Conservation (phyloP, 2,329 filamentous ascomycete genomes). For the Aspergillus sp. region DNA sequence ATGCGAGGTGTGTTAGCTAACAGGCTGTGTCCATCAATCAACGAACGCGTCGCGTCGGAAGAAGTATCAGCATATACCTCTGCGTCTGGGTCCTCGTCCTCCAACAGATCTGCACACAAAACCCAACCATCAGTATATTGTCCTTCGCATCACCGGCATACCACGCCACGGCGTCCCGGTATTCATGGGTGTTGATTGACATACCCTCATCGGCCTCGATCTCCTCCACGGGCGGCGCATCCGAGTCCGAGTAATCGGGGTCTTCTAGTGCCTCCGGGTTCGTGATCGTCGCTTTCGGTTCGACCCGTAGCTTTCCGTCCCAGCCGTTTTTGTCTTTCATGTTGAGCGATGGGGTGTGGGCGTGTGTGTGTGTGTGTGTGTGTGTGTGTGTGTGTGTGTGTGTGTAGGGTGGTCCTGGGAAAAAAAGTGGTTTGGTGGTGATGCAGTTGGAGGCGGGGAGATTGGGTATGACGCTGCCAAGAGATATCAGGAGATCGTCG, state of each 20-base stretch:
- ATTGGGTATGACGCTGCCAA: conserved; percentile 10
- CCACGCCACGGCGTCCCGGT: not conserved
- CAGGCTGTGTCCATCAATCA: not conserved
- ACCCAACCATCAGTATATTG: not conserved
- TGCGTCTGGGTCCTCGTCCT: conserved; percentile 57
- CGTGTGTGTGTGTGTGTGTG: not conserved
- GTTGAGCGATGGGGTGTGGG: conserved; percentile 8
- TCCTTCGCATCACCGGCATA: too few species aligned
- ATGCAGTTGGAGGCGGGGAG: conserved; percentile 1
- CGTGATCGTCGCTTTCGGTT: conserved; percentile 66
- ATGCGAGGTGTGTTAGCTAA: conserved; percentile 18
- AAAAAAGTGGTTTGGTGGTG: not conserved
- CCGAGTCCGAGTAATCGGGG: conserved; percentile 77
- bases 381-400: not conserved
- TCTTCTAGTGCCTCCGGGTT: conserved; percentile 85
- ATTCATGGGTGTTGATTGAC: not conserved
- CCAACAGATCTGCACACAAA: conserved; percentile 55
- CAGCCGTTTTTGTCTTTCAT: conserved; percentile 49
- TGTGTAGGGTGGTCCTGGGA: not conserved
- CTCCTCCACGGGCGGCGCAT: conserved; percentile 68
- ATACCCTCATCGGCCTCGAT: conserved; percentile 80
- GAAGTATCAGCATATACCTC: conserved; percentile 43
- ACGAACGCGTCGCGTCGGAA: not conserved
- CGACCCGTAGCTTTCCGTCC: conserved; percentile 57
- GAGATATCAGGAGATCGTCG: too few species aligned